phyloP scores from a whole-genome alignment of 2,329 filamentous ascomycete species.

The Furcasterigmium sp. region DNA sequence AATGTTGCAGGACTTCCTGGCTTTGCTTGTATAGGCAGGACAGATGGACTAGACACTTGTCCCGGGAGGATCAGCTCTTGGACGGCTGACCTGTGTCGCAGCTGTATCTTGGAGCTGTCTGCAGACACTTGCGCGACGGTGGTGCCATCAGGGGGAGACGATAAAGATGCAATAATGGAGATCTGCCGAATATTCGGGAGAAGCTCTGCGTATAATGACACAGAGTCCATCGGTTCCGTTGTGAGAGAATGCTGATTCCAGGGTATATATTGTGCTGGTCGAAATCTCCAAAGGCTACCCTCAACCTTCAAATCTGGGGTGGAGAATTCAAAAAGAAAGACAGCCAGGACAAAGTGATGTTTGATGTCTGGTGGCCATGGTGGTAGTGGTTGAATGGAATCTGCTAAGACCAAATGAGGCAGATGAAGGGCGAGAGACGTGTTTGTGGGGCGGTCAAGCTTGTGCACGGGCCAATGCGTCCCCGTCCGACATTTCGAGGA shows the following conservation, averaged over 20 bases:
- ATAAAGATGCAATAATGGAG: slow-evolving; percentile 50
- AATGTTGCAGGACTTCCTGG: slow-evolving; percentile 16
- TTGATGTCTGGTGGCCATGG: no score
- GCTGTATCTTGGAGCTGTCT: slow-evolving; percentile 37
- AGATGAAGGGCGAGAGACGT: no score
- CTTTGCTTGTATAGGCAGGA: slow-evolving; percentile 29
- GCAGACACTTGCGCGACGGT: slow-evolving; percentile 38
- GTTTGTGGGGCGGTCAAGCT: not conserved
- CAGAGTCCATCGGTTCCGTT: not conserved
- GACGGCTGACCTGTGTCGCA: slow-evolving; percentile 39
- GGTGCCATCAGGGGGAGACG: slow-evolving; percentile 31
- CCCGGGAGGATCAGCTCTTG: slow-evolving; percentile 36
- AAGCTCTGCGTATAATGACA: slow-evolving; percentile 57
- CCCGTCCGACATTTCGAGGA: no score
- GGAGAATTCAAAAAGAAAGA: not conserved
- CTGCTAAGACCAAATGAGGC: no score
- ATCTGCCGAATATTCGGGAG: slow-evolving; percentile 60
- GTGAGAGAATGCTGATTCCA: no score
- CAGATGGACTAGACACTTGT: slow-evolving; percentile 24
- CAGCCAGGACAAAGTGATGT: not conserved
- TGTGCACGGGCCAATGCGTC: not conserved
- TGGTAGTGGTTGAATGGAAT: no score
- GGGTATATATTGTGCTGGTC: no score
- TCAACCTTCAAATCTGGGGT: no score
- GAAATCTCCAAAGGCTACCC: no score